Percentiles rank a stretch among this genome's conserved stretches.
These are phyloP conservation scores for Candida mesenterica DNA, from an alignment of 1,139 yeast genomes.

Conservation along the genomic window DNA sequence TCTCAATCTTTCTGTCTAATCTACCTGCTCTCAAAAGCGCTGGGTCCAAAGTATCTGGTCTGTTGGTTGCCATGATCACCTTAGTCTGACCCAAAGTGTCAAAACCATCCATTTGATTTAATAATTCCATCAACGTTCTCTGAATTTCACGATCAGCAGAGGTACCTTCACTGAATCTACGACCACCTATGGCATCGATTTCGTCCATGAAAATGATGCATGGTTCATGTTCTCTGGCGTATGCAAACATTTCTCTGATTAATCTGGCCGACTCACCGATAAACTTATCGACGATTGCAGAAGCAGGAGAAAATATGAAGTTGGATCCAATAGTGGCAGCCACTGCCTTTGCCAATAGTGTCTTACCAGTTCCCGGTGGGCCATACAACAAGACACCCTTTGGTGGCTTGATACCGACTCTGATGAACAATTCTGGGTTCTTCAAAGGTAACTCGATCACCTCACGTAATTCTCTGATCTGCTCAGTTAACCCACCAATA, in stretches of 20 bases:
- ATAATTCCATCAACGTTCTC: constrained; percentile 95
- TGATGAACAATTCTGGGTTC: constrained; percentile 91
- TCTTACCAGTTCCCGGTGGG: constrained; percentile 99
- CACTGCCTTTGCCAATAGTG: constrained; percentile 93
- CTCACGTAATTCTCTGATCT: constrained; percentile 93
- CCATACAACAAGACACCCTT: constrained; percentile 96
- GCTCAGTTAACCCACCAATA: constrained; percentile 96
- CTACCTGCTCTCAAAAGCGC: constrained; percentile 98
- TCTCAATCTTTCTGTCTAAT: constrained; percentile 95
- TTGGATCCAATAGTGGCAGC: constrained; percentile 99
- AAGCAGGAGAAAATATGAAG: constrained; percentile 95
- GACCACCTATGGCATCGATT: constrained; percentile 98
- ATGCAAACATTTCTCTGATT: constrained; percentile 97
- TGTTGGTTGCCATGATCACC: constrained; percentile 98
- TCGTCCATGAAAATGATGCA: constrained; percentile 99
- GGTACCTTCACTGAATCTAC: constrained; percentile 97
- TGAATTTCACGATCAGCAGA: constrained; percentile 99
- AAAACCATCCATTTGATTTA: constrained; percentile 99
- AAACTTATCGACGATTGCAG: constrained; percentile 97
- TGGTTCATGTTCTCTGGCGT: constrained; percentile 98
- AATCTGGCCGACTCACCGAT: constrained; percentile 97
- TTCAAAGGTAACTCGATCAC: constrained; percentile 96
- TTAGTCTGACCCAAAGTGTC: constrained; percentile 96
- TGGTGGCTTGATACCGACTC: constrained; percentile 98
- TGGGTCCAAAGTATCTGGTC: constrained; percentile 99